Evolutionary conservation across 2,329 filamentous ascomycete genomes (phyloP).

Genomic region (Didymella pinodella): DNA sequence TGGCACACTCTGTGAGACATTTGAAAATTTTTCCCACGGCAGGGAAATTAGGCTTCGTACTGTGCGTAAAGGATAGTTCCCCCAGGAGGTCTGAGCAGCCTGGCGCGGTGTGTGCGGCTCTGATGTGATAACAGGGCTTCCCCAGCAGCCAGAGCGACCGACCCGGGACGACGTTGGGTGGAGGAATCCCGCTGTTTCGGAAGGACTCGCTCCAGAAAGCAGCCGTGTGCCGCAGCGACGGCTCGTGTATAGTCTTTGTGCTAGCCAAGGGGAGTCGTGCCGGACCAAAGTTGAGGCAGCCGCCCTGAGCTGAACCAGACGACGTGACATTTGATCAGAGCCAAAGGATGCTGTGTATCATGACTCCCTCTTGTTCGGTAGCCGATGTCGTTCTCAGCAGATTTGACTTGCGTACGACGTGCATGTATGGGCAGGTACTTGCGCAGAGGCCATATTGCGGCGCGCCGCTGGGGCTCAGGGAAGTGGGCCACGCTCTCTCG

Average conservation of each 20-base stretch:
- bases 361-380: constrained; percentile 23
- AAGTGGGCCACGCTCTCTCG: constrained; percentile 33
- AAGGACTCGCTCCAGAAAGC: constrained; percentile 27
- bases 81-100: constrained; percentile 42
- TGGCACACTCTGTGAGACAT: constrained; percentile 44
- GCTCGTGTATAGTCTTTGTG: constrained; percentile 30
- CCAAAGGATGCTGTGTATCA: constrained; percentile 19
- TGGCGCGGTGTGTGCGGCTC: constrained; percentile 44
- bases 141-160: constrained; percentile 34
- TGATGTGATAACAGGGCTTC: constrained; percentile 41
- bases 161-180: constrained; percentile 44
- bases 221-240: constrained; percentile 41
- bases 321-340: constrained; percentile 17
- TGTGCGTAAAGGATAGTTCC: constrained; percentile 32
- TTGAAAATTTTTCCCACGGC: constrained; percentile 43
- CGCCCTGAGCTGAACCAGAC: constrained; percentile 28
- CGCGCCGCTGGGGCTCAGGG: constrained; percentile 14
- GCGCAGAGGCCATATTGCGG: constrained; percentile 27
- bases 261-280: constrained; percentile 24
- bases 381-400: constrained; percentile 30
- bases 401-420: constrained; percentile 26
- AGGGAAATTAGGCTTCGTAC: constrained; percentile 48
- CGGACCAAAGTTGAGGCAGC: constrained; percentile 23
- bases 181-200: constrained; percentile 38
- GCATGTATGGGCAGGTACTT: constrained; percentile 34